Percentiles rank a stretch among this genome's conserved stretches.
Conservation (phyloP, 2,329 filamentous ascomycete genomes). For the Neofusicoccum umdonicola region DNA sequence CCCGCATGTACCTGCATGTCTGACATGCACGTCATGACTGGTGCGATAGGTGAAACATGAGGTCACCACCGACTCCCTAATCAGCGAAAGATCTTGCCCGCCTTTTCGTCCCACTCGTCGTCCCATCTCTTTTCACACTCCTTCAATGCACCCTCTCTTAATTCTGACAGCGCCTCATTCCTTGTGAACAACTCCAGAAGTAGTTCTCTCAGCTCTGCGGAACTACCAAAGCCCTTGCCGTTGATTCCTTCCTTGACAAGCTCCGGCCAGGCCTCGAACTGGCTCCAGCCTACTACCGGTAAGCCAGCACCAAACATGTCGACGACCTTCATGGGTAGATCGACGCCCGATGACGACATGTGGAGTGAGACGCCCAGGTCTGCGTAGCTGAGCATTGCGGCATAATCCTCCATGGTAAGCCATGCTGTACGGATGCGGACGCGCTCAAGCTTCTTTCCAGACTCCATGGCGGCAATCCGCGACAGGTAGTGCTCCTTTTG, state of each 20-base stretch:
- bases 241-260: constrained; percentile 86
- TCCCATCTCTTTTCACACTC: constrained; percentile 83
- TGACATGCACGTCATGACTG: not conserved
- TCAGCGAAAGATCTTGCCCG: constrained; percentile 62
- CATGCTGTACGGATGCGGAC: constrained; percentile 78
- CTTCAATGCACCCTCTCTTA: constrained; percentile 67
- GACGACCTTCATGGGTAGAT: constrained; percentile 98
- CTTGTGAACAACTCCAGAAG: constrained; percentile 63
- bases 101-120: constrained; percentile 85
- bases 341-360: constrained; percentile 89
- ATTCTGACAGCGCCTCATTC: constrained; percentile 53
- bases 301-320: constrained; percentile 97
- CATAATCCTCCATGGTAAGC: constrained; percentile 82
- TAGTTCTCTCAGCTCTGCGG: constrained; percentile 62
- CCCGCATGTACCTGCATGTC: not conserved
- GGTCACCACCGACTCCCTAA: not conserved
- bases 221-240: constrained; percentile 77
- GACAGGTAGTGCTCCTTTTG: constrained; percentile 73
- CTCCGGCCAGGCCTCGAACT: constrained; percentile 85
- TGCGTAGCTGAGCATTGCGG: constrained; percentile 75
- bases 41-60: not conserved
- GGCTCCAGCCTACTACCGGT: constrained; percentile 81
- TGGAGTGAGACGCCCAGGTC: constrained; percentile 90
- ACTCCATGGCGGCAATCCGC: constrained; percentile 61
- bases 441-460: constrained; percentile 62